Percentiles rank a stretch among this genome's conserved stretches.
These are phyloP conservation scores for Phytophthora litchii DNA, from an alignment of 352 stramenopile species.

Conservation along the genomic window DNA sequence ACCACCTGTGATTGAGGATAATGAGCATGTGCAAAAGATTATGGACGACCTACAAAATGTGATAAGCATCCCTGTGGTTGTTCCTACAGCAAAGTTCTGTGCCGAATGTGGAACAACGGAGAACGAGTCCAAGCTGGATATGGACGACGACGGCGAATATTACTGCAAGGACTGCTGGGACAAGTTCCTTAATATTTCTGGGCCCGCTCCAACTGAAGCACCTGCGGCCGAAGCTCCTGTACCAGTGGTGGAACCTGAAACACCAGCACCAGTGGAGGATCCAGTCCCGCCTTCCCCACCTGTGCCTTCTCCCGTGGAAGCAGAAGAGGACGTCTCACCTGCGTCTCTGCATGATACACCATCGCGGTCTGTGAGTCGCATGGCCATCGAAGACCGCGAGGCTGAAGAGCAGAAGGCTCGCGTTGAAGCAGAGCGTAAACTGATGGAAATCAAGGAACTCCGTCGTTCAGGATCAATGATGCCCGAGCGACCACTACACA, in stretches of 20 bases:
- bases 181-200: slow-evolving; percentile 72
- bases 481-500: slow-evolving; percentile 56
- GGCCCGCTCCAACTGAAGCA: slow-evolving; percentile 21
- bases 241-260: slow-evolving; percentile 21
- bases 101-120: slow-evolving; percentile 80
- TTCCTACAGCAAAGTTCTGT: slow-evolving; percentile 79
- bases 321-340: slow-evolving; percentile 30
- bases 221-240: slow-evolving; percentile 1
- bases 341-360: slow-evolving; percentile 36
- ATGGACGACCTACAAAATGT: slow-evolving; percentile 81
- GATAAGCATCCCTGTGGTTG: slow-evolving; percentile 82
- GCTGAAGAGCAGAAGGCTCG: slow-evolving; percentile 79
- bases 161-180: slow-evolving; percentile 91
- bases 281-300: slow-evolving; percentile 24
- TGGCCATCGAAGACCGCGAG: slow-evolving; percentile 60
- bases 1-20: slow-evolving; percentile 59
- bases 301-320: slow-evolving; percentile 17
- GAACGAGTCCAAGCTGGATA: slow-evolving; percentile 75
- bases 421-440: slow-evolving; percentile 78
- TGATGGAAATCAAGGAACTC: slow-evolving; percentile 84
- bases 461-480: slow-evolving; percentile 67
- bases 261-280: slow-evolving; percentile 10
- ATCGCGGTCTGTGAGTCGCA: slow-evolving; percentile 34
- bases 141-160: slow-evolving; percentile 84
- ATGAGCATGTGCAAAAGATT: slow-evolving; percentile 70